Evolutionary conservation across 2,329 filamentous ascomycete species (phyloP).

Genomic region (Penicillium carneum): DNA sequence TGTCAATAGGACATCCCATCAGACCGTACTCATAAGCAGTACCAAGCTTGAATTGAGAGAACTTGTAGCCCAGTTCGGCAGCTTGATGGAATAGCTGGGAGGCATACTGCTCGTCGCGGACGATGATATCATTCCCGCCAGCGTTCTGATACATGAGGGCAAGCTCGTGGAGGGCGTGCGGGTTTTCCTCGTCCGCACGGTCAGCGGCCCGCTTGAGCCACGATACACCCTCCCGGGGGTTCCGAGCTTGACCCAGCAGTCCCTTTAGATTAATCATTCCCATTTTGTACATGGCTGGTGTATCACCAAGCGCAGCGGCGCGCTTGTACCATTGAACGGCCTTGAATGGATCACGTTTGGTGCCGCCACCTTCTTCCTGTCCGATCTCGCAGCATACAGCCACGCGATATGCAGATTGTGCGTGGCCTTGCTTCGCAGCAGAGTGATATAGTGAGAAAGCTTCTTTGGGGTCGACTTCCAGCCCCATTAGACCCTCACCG

Average conservation of each 20-base stretch:
- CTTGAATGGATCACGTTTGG: conserved; percentile 86
- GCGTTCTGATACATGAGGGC: conserved; percentile 65
- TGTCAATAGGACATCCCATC: conserved; percentile 81
- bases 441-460: conserved; percentile 93
- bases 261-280: conserved; percentile 96
- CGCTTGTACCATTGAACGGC: conserved; percentile 98
- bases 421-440: conserved; percentile 86
- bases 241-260: conserved; percentile 82
- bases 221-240: conserved; percentile 82
- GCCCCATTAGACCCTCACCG: conserved; percentile 78
- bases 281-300: conserved; percentile 96
- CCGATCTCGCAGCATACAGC: conserved; percentile 98
- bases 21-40: conserved; percentile 88
- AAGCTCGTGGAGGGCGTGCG: conserved; percentile 92
- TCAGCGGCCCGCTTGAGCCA: conserved; percentile 96
- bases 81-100: conserved; percentile 83
- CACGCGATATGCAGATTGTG: conserved; percentile 87
- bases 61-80: conserved; percentile 89
- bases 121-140: conserved; percentile 71
- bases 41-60: conserved; percentile 88
- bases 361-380: conserved; percentile 90
- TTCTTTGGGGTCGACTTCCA: conserved; percentile 85
- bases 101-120: conserved; percentile 83
- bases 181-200: conserved; percentile 84
- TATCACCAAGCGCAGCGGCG: conserved; percentile 86